These are phyloP conservation scores for Heterobasidion parviporum DNA, from an alignment of 1,284 basidiomycete genomes.

Conservation along the genomic window DNA sequence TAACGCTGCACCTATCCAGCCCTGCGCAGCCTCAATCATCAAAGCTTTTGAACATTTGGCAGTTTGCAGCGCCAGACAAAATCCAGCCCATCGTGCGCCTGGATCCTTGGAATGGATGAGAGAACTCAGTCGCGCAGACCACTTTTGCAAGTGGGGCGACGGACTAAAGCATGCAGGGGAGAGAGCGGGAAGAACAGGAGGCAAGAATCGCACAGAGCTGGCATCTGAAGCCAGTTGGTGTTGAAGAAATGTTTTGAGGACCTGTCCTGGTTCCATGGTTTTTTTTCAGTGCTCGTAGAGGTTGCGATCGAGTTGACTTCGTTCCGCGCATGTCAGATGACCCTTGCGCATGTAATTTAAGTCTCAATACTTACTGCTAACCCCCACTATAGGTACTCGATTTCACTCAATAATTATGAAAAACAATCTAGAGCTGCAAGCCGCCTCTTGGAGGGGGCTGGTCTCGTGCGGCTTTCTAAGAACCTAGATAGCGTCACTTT, in stretches of 20 bases:
- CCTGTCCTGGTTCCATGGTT: constrained; percentile 23
- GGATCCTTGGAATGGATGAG: constrained; percentile 67
- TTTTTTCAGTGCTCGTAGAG: background rate
- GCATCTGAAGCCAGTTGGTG: constrained; percentile 62
- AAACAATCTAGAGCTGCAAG: too few relatives aligned
- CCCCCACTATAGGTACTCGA: too few relatives aligned
- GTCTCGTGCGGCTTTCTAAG: too few relatives aligned
- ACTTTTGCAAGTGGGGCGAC: constrained; percentile 63
- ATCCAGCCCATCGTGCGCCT: constrained; percentile 66
- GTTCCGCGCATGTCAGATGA: background rate
- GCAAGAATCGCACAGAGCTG: constrained; percentile 46
- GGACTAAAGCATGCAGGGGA: constrained; percentile 41
- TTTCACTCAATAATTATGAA: too few relatives aligned
- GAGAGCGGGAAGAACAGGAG: constrained; percentile 47
- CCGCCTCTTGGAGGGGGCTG: too few relatives aligned
- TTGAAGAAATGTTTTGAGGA: constrained; percentile 60
- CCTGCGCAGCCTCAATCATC: constrained; percentile 62
- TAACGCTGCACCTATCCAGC: constrained; percentile 57
- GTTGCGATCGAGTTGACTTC: background rate
- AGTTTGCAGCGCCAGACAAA: constrained; percentile 62
- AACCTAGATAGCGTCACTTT: too few relatives aligned
- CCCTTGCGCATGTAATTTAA: too few relatives aligned
- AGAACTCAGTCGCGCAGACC: constrained; percentile 60
- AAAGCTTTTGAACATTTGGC: constrained; percentile 44
- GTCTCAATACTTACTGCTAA: too few relatives aligned